Base-by-base conservation (phyloP, 208 protist genomes). In the Angomonas desouzai region DNA sequence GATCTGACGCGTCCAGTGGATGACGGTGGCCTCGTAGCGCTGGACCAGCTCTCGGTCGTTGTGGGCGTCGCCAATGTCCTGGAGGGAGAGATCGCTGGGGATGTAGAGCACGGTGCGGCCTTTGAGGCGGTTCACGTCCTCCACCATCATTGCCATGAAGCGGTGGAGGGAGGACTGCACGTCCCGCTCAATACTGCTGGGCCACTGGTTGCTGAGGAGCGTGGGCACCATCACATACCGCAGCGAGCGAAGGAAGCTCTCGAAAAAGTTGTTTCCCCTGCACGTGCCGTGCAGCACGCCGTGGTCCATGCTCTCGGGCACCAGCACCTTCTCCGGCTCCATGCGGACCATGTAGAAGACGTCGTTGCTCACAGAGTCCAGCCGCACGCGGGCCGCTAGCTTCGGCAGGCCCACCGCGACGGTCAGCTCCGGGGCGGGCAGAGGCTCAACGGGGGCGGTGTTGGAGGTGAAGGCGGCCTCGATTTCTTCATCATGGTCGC, bases 1-100 rank as follows among this genome's bases (percentile, higher is more conserved):
- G 74, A 99, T 98, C 83, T 99, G 98, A 36, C 96, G 83, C 11
- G 98, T 99, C 98, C 98, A 99, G 83, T 99, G 98, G 61, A 99
- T 99, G 16, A 98, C 89, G 0, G 96, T 97, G 0, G 94, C 84
- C 76, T 99, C 96, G 67, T 98, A 97, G 45, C 96, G 87, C 81
- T 98, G 97, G 22, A 99, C 91, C 0, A 99, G 77, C 68, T 98
- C 96, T 55, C 97, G 93, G 62, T 98, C 88, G 1, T 76, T 72
- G 53, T 94, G 80, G 0, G 94, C 85, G 45, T 89, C 78, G 18
- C 51, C 53, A 29, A 68, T 27, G 16, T 76, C 69, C 11, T 61
- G 58, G 2, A 55, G 38, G 0, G 79, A 51, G 10, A 99, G 68
- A 72, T 99, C 97, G 18, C 76, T 70, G 16, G 98, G 98, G 11